Base-by-base conservation (phyloP, 1,139 yeast genomes). In the Kodamaea fungicola region DNA sequence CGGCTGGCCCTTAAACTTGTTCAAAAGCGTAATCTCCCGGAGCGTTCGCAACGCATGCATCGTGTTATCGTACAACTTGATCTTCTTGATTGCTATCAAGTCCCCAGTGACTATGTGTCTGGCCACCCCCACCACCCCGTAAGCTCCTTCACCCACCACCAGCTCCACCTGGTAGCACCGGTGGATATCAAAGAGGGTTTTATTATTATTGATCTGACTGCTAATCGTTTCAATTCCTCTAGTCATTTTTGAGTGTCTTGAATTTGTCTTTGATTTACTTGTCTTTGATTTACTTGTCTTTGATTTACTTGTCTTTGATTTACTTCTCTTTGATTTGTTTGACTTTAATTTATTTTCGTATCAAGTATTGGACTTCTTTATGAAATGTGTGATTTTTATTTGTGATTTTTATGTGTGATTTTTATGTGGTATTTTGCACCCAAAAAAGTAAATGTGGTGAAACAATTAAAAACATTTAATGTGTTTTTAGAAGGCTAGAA, bases 111-210 rank as follows among this genome's bases (percentile, higher is more conserved):
- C 69, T 31, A 51, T 53, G 41, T 71, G 72, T 9, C 56, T 50
- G 1, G 74, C 76, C 16, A 59, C 54, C 38, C 71, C 65, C 2
- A 71, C 76, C 2, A 65, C 55, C 1, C 76, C 76, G 42, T 70
- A 71, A 1, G 75, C 74, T 2, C 76, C 76, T 5, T 16, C 19
- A 16, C 19, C 19, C 6, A 52, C 49, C 22, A 53, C 55, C 32
- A 42, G 45, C 12, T 46, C 33, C 12, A n/a, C 10, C 21, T 29
- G 27, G 7, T 31, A 22, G 19, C 30, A 7, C 13, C 12, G 28
- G 28, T 9, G 9, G 8, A n/a, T 8, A 26, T 8, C 7, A 7
- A 8, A 7, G 16, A 9, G 13, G 3, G 10, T n/a, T 13, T 26
- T 26, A 12, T 10, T 26, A n/a, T 13, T 13, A 3, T 3, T 2